Percentiles rank a stretch among this genome's conserved stretches.
phyloP scores from a whole-genome alignment of 805 yeast genomes.

The Hanseniaspora thailandica region DNA sequence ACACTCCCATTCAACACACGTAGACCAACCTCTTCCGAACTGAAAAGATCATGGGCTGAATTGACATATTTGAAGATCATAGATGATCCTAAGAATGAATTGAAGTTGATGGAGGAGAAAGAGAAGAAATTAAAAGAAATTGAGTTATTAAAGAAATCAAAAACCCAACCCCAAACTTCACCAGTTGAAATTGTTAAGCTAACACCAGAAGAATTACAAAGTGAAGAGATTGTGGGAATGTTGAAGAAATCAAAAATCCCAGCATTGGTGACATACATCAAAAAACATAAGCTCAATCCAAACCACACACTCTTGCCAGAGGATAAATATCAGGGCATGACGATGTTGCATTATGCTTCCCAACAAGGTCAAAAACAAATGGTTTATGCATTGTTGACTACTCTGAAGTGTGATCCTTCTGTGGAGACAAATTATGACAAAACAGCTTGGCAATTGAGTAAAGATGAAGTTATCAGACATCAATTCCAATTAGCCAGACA shows the following conservation, averaged over 20 bases:
- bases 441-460: constrained; percentile 58
- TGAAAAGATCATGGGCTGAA: constrained; percentile 75
- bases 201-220: constrained; percentile 25
- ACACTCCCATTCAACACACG: constrained; percentile 80
- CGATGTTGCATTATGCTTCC: constrained; percentile 64
- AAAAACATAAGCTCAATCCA: constrained; percentile 42
- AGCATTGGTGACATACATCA: constrained; percentile 49
- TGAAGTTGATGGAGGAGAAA: constrained; percentile 22
- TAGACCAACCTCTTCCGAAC: constrained; percentile 71
- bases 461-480: constrained; percentile 35
- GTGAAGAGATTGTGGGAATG: constrained; percentile 46
- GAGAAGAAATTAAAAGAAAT: constrained; percentile 21
- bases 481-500: constrained; percentile 59
- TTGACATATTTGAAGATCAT: constrained; percentile 48
- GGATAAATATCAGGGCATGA: constrained; percentile 31
- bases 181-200: constrained; percentile 32
- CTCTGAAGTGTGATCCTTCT: constrained; percentile 61
- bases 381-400: constrained; percentile 47
- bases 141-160: constrained; percentile 24
- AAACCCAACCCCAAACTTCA: constrained; percentile 17
- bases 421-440: constrained; percentile 41
- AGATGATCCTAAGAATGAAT: constrained; percentile 36
- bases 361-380: constrained; percentile 54
- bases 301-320: constrained; percentile 48
- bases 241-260: constrained; percentile 72